Evolutionary conservation across 345 rosid genomes (phyloP), one percentile per base, ranked within the genome.

Genomic region (Populus davidiana): DNA sequence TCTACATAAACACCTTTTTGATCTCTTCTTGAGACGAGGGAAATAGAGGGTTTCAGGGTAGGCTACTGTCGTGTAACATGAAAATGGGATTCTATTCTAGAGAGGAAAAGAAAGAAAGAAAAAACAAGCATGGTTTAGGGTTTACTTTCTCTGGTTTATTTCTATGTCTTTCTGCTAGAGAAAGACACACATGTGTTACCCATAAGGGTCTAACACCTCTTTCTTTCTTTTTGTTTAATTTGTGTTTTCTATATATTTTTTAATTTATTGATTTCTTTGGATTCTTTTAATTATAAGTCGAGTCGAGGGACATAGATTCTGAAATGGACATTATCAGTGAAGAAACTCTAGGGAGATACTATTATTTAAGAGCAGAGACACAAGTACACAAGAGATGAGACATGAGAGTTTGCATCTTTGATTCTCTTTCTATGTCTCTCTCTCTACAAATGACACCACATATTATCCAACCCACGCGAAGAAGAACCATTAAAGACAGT

Each of bases 321-420:
- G 79, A 75, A 67, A 59, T 77, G 54, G 81, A 83, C 83, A 79
- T 70, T 80, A 78, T 56, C 79, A 73, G 72, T 41, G 73, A 77
- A 69, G 71, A 54, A 81, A 80, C 71, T 77, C 78, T 44, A 20
- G 49, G 38, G 18, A 50, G 72, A 33, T 33, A 69, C 11, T 29
- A 61, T 76, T 81, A 62, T 65, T 70, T 44, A 78, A 81, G 68
- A 69, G 70, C 74, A 67, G 81, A 71, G 82, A 44, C 44, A 75
- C 33, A 87, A 81, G 88, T 79, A 84, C 86, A 66, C 63, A 47
- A 78, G 66, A 81, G 75, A 84, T 71, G 75, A 87, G 81, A 85
- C 89, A 81, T 86, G 82, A 77, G 67, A 80, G 84, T 82, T 80
- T 86, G 88, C 85, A 85, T 87, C 85, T 84, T 84, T 89, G 69